Conservation (phyloP, 2,329 filamentous ascomycete species). For the Neopestalotiopsis clavispora region DNA sequence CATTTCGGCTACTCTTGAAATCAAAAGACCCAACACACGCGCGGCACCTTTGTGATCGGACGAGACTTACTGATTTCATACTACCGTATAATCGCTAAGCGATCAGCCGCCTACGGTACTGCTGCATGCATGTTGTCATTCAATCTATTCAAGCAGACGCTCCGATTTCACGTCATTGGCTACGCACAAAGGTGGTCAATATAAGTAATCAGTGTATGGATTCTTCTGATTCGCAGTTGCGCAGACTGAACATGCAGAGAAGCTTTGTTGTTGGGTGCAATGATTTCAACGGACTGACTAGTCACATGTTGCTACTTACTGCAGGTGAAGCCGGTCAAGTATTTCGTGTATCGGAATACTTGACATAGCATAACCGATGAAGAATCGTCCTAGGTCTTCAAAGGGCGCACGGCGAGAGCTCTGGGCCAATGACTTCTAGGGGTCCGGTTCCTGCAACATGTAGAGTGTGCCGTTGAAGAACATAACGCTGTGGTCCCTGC, state of each 20-base stretch:
- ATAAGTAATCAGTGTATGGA: background rate
- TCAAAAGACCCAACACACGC: background rate
- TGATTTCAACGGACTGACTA: background rate
- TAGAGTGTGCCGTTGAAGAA: background rate
- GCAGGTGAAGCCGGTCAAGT: background rate
- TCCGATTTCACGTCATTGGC: background rate
- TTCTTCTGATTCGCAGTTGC: background rate
- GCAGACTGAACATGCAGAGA: background rate
- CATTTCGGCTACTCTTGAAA: background rate
- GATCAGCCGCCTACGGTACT: background rate
- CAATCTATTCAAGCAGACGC: background rate
- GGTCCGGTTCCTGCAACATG: background rate
- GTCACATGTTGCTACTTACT: background rate
- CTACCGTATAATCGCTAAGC: background rate
- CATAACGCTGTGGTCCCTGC: background rate
- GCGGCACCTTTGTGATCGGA: background rate
- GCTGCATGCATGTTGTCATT: background rate
- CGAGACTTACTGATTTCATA: constrained; percentile 1
- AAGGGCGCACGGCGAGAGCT: background rate
- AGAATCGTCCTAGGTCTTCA: background rate
- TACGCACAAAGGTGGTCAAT: background rate
- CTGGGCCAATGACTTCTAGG: background rate
- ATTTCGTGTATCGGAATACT: background rate
- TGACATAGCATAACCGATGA: background rate
- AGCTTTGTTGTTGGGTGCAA: background rate